Evolutionary conservation across 2,329 filamentous ascomycete genomes (phyloP).

Genomic region (Alternaria angustiovoidea): DNA sequence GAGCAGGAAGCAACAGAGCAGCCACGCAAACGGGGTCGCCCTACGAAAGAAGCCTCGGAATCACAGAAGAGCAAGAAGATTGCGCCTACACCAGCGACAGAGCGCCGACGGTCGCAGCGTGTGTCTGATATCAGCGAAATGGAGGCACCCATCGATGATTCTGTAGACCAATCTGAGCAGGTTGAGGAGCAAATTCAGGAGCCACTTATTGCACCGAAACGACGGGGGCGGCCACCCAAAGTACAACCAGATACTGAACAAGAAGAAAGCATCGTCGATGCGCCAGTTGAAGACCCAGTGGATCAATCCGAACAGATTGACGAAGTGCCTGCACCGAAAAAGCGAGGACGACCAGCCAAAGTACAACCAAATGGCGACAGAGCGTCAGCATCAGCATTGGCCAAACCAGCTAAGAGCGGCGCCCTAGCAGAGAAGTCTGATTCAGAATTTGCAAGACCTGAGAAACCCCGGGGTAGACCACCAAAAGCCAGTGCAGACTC

Average conservation of each 20-base stretch:
- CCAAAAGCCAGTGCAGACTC: conserved; percentile 33
- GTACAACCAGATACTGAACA: conserved; percentile 23
- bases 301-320: conserved; percentile 36
- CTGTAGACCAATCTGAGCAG: conserved; percentile 34
- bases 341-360: conserved; percentile 37
- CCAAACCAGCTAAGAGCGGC: conserved; percentile 18
- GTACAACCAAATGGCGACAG: conserved; percentile 23
- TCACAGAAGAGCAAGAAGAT: conserved; percentile 32
- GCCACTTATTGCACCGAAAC: conserved; percentile 27
- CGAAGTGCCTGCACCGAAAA: conserved; percentile 32
- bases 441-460: conserved; percentile 37
- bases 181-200: conserved; percentile 19
- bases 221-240: conserved; percentile 38
- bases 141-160: conserved; percentile 30
- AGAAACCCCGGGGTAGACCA: conserved; percentile 32
- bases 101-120: conserved; percentile 38
- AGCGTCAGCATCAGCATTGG: conserved; percentile 9
- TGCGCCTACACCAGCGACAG: conserved; percentile 17
- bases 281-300: conserved; percentile 24
- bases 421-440: conserved; percentile 23
- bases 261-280: conserved; percentile 20
- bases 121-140: conserved; percentile 42
- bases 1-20: conserved; percentile 26
- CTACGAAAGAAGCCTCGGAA: conserved; percentile 18
- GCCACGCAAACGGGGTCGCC: conserved; percentile 29